Base-by-base conservation (phyloP, 1,284 basidiomycete species). In the Vanrija sp. region DNA sequence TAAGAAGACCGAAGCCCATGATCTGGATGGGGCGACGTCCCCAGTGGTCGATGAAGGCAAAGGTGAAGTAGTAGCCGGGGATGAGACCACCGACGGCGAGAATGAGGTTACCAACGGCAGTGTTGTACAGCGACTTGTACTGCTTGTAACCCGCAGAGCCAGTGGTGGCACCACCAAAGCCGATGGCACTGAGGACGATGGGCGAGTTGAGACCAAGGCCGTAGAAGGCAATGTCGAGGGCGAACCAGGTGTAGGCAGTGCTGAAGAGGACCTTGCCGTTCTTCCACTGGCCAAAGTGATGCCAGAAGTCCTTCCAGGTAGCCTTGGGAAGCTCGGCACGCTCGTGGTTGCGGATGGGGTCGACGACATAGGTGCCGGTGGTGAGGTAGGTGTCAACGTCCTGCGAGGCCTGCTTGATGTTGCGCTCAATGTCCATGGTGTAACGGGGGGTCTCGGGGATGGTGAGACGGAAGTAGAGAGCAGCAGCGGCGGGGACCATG, bases 391-490 rank as follows among this genome's bases (percentile, higher is more conserved):
- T 81, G 63, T 73, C 64, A 61, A 87, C 86, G 69, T 89, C 87
- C 51, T 81, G 77, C 14, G 83, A 67, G 10, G 88, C 88, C 68
- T 87, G 85, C 65, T 83, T 79, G 60, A 91, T 81, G 76, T 91
- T 89, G 58, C 88, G 85, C 78, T 91, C 88, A 64, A 92, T 83
- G 78, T 91, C 89, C 85, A 92, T 89, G 57, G 89, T 92, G 81
- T 88, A 94, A 64, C 89, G 87, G 38, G 89, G 68, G 15, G 80
- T 81, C 68, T 80, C 80, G 58, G 79, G 75, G 60, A 79, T 79
- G 38, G 78, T 78, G 34, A 75, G 56, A 54, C 75, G 79, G 78
- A 80, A 81, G 76, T 81, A 82, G 49, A 79, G 72, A n/a, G 78
- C 77, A 42, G 76, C 65, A 57, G 61, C 62, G 19, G 70, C 78